Evolutionary conservation across 495 filamentous ascomycete genomes (phyloP).

Genomic region (Penicilliopsis zonata): DNA sequence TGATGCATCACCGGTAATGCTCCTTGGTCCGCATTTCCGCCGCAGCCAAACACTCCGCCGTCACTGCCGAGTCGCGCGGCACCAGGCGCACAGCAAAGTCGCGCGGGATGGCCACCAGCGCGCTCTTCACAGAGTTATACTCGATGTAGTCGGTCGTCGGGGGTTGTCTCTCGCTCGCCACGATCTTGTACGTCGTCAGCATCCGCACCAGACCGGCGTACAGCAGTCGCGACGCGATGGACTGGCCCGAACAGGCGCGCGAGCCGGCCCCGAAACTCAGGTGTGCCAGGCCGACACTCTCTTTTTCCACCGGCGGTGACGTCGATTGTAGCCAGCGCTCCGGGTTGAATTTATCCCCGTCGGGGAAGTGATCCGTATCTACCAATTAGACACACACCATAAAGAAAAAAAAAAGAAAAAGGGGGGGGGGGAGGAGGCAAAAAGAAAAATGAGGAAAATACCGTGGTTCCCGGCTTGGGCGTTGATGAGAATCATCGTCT

Average conservation of each 20-base stretch:
- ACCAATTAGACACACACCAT: too few species aligned
- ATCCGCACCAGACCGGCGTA: slow-evolving; percentile 38
- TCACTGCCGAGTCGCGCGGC: slow-evolving; percentile 23
- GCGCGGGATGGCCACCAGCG: slow-evolving; percentile 41
- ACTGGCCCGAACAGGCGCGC: slow-evolving; percentile 39
- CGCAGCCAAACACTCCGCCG: slow-evolving; percentile 19
- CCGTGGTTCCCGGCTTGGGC: slow-evolving; percentile 46
- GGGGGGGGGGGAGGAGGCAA: slow-evolving; percentile 23
- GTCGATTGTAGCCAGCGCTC: slow-evolving; percentile 36
- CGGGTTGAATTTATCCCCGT: slow-evolving; percentile 38
- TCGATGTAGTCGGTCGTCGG: slow-evolving; percentile 47
- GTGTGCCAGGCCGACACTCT: slow-evolving; percentile 25
- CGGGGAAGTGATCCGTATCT: slow-evolving; percentile 38
- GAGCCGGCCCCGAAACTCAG: slow-evolving; percentile 43
- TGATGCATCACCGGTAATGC: too few species aligned
- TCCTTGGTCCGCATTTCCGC: slow-evolving; percentile 27
- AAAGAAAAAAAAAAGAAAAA: too few species aligned
- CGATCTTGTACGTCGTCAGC: slow-evolving; percentile 36
- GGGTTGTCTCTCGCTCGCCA: slow-evolving; percentile 32
- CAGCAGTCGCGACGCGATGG: slow-evolving; percentile 37
- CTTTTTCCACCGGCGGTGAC: slow-evolving; percentile 22
- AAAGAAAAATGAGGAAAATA: slow-evolving; percentile 3
- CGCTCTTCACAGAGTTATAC: slow-evolving; percentile 43
- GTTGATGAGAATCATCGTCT: slow-evolving; percentile 52
- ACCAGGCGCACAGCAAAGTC: slow-evolving; percentile 41